Evolutionary conservation across 805 yeast species (phyloP).

Genomic region (Hermanozyma aechmeae): DNA sequence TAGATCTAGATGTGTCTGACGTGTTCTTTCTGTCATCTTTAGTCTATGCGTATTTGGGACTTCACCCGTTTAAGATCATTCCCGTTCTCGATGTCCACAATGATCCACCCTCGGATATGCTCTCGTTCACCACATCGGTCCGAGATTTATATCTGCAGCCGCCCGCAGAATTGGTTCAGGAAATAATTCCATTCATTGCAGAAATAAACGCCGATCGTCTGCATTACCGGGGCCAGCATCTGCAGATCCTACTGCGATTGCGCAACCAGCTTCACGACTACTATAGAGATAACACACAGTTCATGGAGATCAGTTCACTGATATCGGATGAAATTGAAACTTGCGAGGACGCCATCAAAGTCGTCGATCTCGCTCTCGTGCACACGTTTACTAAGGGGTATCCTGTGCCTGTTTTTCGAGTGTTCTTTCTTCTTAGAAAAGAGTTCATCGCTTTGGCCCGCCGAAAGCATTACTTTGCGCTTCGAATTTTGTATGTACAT

Average conservation of each 20-base stretch:
- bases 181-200: conserved; percentile 2
- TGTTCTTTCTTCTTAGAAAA: conserved; percentile 12
- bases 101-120: conserved; percentile 10
- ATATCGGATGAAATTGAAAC: conserved; percentile 3
- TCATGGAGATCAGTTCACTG: conserved; percentile 4
- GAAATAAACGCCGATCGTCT: conserved; percentile 2
- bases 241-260: conserved; percentile 1
- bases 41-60: conserved; percentile 20
- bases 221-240: conserved; percentile 3
- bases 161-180: conserved; percentile 3
- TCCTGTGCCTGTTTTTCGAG: conserved; percentile 24
- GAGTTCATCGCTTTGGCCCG: conserved; percentile 12
- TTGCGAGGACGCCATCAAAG: conserved; percentile 8
- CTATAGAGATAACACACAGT: conserved; percentile 2
- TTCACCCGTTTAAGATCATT: conserved; percentile 20
- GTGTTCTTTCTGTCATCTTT: conserved; percentile 11
- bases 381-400: conserved; percentile 11
- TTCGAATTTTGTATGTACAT: conserved; percentile 15
- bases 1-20: conserved; percentile 3
- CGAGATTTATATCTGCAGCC: conserved; percentile 3
- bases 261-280: conserved; percentile 2
- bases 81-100: conserved; percentile 18
- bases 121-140: conserved; percentile 13
- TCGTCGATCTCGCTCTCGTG: too few species aligned
- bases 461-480: conserved; percentile 14